Evolutionary conservation across 306 rosid genomes (phyloP).

Genomic region (Gynostemma pentaphyllum): DNA sequence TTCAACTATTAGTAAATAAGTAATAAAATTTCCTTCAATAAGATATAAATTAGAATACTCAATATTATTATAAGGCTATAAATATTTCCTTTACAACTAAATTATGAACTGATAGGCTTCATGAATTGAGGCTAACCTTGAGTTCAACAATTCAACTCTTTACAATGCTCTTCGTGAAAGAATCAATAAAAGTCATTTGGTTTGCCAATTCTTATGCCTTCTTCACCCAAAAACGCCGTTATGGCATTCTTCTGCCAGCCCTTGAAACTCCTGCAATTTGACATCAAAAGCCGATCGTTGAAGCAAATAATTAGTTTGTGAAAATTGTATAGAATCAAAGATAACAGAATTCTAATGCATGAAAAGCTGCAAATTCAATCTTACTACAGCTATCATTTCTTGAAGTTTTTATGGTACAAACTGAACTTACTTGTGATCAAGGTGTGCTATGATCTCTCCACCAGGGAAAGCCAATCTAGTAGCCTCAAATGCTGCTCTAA

Average conservation of each 20-base stretch:
- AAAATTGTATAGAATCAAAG: not conserved
- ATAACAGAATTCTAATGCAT: not conserved
- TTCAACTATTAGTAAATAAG: no score
- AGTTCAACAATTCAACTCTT: no score
- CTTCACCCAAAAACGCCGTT: constrained; percentile 46
- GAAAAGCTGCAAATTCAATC: not conserved
- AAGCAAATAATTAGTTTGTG: not conserved
- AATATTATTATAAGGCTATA: not conserved
- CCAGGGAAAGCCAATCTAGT: constrained; percentile 73
- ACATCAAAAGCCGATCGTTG: not conserved
- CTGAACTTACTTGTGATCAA: constrained; percentile 78
- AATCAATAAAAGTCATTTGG: constrained; percentile 54
- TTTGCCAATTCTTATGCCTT: constrained; percentile 56
- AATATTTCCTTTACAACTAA: not conserved
- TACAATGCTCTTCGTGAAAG: not conserved
- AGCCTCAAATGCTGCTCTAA: constrained; percentile 62
- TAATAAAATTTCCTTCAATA: not conserved
- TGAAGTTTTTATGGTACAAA: not conserved
- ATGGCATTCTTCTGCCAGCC: constrained; percentile 95
- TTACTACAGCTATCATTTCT: no score
- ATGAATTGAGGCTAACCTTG: not conserved
- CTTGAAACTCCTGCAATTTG: constrained; percentile 72
- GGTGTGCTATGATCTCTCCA: constrained; percentile 89
- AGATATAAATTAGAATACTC: not conserved
- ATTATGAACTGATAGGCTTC: not conserved